Evolutionary conservation across 2,329 filamentous ascomycete genomes (phyloP), one percentile per base, ranked within the genome.

Genomic region (Helotiales sp.): DNA sequence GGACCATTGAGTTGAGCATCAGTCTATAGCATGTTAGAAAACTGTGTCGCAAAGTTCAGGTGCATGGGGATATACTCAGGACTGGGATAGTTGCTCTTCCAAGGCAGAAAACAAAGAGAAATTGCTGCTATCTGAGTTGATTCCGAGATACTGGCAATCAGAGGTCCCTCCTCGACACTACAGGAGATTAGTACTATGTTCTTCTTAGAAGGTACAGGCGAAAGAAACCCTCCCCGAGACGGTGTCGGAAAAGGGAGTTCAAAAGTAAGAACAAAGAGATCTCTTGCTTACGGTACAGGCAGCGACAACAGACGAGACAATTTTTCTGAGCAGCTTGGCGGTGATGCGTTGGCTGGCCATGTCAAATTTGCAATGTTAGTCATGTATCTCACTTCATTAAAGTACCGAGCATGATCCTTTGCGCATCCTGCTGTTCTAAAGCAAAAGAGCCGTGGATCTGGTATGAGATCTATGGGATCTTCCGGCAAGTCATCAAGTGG

Each of bases 81-180:
- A 25, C 31, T 51, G 1, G 56, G 56, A 47, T 58, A 55, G 17
- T 58, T 46, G 31, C 51, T 27, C 29, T 40, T 51, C 5, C 48
- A 58, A 2, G 56, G 56, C 17, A 54, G 13, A 29, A 54, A 54
- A n/a, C 34, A 50, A 5, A 51, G 25, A 36, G 40, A 19, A 19
- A 52, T 31, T 29, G 34, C 30, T 46, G 51, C 56, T 1, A 54
- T 12, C 22, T 47, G 34, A 30, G 27, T 54, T 29, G 33, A 51
- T 34, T 58, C 56, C 2, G 56, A 55, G 5, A 58, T 40, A 25
- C 36, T 38, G 15, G 51, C 22, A 12, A 51, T 15, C 19, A 46
- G 24, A 8, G 38, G 30, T 19, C 56, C 51, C 19, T 58, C 50
- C n/a, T 51, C 56, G 5, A 36, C 30, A n/a, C n/a, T n/a, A n/a